Conservation (phyloP, 495 filamentous ascomycete genomes). For the Amphirosellinia nigrospora region DNA sequence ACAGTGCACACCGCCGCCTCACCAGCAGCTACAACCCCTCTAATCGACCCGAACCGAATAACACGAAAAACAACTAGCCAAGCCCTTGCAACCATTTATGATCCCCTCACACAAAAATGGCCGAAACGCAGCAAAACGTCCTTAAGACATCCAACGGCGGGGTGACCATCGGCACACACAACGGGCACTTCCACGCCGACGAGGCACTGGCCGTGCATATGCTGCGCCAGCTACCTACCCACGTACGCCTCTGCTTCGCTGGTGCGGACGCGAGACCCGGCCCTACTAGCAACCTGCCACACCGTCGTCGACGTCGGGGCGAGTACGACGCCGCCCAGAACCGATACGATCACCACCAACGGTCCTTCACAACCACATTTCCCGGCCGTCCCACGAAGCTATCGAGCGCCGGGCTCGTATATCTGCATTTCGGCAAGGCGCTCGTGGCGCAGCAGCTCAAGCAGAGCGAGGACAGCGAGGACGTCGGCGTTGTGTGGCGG, state of each 20-base stretch:
- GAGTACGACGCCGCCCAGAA: slow-evolving; percentile 77
- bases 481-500: slow-evolving; percentile 76
- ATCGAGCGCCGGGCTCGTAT: slow-evolving; percentile 90
- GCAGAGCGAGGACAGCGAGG: slow-evolving; percentile 58
- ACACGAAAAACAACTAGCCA: not conserved
- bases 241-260: slow-evolving; percentile 76
- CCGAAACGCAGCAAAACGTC: slow-evolving; percentile 71
- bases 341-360: slow-evolving; percentile 97
- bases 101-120: too few species aligned
- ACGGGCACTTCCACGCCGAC: slow-evolving; percentile 98
- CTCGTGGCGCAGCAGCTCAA: slow-evolving; percentile 75
- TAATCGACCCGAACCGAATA: not conserved
- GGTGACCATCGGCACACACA: slow-evolving; percentile 86
- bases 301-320: slow-evolving; percentile 96
- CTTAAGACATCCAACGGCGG: slow-evolving; percentile 61
- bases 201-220: slow-evolving; percentile 98
- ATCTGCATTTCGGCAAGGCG: slow-evolving; percentile 87
- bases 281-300: slow-evolving; percentile 79
- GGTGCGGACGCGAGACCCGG: slow-evolving; percentile 84
- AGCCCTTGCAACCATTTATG: too few species aligned
- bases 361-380: slow-evolving; percentile 79
- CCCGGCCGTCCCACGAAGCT: slow-evolving; percentile 83
- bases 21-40: not conserved
- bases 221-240: slow-evolving; percentile 86
- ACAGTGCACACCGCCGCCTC: not conserved